A percentile compares a stretch with the other conserved stretches of the same genome.
Evolutionary conservation across 192 early-diverging fungal genomes (phyloP).

Genomic region (Powellomyces hirtus): DNA sequence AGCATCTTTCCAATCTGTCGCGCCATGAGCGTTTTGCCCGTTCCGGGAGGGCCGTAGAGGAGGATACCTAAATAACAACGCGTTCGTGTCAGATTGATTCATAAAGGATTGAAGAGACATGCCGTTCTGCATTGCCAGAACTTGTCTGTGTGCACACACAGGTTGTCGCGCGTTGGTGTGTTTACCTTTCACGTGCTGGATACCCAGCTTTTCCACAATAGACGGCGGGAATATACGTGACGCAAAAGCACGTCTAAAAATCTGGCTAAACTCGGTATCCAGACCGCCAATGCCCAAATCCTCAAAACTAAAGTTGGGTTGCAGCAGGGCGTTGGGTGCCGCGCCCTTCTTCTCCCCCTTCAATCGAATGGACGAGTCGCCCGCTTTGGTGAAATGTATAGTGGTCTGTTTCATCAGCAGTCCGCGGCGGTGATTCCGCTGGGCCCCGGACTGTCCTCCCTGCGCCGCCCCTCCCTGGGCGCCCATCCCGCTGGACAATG

Average conservation of each 20-base stretch:
- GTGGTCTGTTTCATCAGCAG: constrained; percentile 72
- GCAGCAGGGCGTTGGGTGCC: constrained; percentile 73
- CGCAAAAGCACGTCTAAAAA: constrained; percentile 96
- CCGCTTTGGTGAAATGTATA: constrained; percentile 68
- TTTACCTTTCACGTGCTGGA: constrained; percentile 91
- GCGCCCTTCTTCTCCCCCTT: constrained; percentile 32
- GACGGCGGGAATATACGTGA: constrained; percentile 94
- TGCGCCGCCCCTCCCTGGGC: not conserved
- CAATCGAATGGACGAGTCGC: constrained; percentile 73
- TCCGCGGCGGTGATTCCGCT: constrained; percentile 47
- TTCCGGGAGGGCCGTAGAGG: constrained; percentile 89
- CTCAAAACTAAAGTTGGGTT: constrained; percentile 95
- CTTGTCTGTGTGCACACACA: not conserved
- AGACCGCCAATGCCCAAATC: constrained; percentile 98
- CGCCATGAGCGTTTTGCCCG: constrained; percentile 97
- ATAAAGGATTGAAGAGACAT: not conserved
- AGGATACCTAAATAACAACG: constrained; percentile 25
- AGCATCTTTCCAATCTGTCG: constrained; percentile 99
- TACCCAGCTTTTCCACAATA: constrained; percentile 91
- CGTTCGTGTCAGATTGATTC: not conserved
- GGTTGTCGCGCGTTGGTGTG: too few species aligned
- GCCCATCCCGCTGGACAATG: constrained; percentile 37
- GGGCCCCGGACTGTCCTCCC: not conserved
- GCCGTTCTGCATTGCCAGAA: not conserved
- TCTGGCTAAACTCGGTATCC: constrained; percentile 88